Base-by-base conservation (phyloP, 2,329 filamentous ascomycete genomes). In the Eutypa lata region DNA sequence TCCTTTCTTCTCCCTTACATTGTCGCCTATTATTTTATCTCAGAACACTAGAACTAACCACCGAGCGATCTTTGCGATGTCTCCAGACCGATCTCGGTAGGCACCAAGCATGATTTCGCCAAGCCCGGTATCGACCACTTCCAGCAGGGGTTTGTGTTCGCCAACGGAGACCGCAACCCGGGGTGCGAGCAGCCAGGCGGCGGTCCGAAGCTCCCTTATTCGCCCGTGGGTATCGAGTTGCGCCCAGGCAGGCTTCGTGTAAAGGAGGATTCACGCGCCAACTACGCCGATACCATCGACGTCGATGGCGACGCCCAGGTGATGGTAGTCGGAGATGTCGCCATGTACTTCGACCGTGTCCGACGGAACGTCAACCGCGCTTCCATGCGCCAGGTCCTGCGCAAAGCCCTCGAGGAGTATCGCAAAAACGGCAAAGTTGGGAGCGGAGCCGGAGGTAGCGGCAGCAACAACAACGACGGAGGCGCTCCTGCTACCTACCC, bases 361-460 rank as follows among this genome's bases (percentile, higher is more conserved):
- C 65, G 68, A 21, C 61, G 68, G 31, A 71, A 70, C 42, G 68
- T 70, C 60, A 71, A 71, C 60, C 70, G 69, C 58, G 68, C 68
- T 1, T 68, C 63, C 54, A 71, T 70, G 68, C 66, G 68, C 24
- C 68, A 70, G 53, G 66, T 68, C 21, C 58, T 71, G 33, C 60
- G 67, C 37, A 66, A 63, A 38, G 68, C 68, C 7, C 52, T 71
- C 24, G 65, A 68, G 45, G 67, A 68, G 48, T 71, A 71, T 13
- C 42, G 42, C 56, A 65, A 66, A 45, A 59, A 62, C 21, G 57
- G 60, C 6, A 68, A 62, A 47, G 55, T 52, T 38, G 52, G 48
- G 35, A 38, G 16, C 35, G n/a, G n/a, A n/a, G n/a, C 35, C 35
- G n/a, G n/a, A n/a, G n/a, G n/a, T n/a, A n/a, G n/a, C n/a, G n/a